Conservation (phyloP, 345 rosid species). For the Hypericum androsaemum region DNA sequence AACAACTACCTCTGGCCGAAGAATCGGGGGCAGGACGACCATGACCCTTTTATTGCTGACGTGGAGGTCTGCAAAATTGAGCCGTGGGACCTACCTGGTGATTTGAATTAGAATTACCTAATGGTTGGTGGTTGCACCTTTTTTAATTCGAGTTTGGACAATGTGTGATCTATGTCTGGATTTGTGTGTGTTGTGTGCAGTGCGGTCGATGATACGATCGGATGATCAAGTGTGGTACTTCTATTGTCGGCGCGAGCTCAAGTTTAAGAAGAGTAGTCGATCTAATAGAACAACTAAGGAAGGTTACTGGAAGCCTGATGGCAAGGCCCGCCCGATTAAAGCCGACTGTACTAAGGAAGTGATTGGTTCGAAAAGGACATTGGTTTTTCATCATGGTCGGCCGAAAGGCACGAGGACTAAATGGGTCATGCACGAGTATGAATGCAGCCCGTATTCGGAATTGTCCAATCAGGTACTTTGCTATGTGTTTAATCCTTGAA, state of each 20-base stretch:
- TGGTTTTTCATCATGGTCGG: slow-evolving; percentile 22
- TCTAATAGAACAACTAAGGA: slow-evolving; percentile 19
- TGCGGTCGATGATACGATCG: no score
- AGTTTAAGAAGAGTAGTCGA: slow-evolving; percentile 8
- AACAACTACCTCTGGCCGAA: slow-evolving; percentile 9
- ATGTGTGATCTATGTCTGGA: no score
- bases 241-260: slow-evolving; percentile 13
- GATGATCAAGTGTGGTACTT: slow-evolving; percentile 33
- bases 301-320: slow-evolving; percentile 40
- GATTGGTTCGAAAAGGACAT: slow-evolving; percentile 35
- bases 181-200: no score
- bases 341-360: slow-evolving; percentile 3
- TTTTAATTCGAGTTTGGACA: neutral
- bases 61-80: slow-evolving; percentile 13
- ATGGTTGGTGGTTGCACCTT: neutral
- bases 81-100: slow-evolving; percentile 29
- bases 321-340: slow-evolving; percentile 21
- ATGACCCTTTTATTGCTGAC: slow-evolving; percentile 1
- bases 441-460: neutral
- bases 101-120: neutral
- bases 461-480: neutral
- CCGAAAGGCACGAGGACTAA: slow-evolving; percentile 1
- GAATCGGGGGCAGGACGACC: slow-evolving; percentile 10
- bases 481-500: neutral
- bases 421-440: slow-evolving; percentile 25